These are phyloP conservation scores for Lachnellula cervina DNA, from an alignment of 2,329 filamentous ascomycete genomes.

Conservation along the genomic window DNA sequence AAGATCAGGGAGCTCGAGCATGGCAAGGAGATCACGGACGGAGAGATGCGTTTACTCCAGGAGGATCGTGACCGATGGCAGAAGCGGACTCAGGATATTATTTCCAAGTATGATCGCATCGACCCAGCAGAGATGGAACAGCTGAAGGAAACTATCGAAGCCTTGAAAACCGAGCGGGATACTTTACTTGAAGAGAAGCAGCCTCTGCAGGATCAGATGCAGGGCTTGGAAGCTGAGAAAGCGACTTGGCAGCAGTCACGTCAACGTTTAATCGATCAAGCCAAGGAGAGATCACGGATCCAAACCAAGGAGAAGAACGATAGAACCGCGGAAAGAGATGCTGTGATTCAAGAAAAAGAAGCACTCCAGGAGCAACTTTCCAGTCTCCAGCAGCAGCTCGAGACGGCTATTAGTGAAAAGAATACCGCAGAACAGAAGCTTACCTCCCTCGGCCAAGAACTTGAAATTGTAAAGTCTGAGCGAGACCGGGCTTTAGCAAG, in stretches of 20 bases:
- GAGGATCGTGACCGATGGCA: constrained; percentile 94
- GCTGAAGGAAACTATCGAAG: constrained; percentile 71
- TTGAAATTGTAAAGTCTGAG: constrained; percentile 39
- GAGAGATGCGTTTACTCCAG: constrained; percentile 82
- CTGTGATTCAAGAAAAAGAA: constrained; percentile 40
- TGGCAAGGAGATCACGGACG: constrained; percentile 59
- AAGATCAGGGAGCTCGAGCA: constrained; percentile 79
- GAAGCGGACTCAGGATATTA: constrained; percentile 89
- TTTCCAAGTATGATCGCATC: constrained; percentile 92
- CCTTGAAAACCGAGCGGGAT: constrained; percentile 61
- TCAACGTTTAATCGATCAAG: constrained; percentile 54
- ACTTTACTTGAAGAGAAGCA: constrained; percentile 33
- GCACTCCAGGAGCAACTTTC: constrained; percentile 30
- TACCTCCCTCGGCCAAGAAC: constrained; percentile 32
- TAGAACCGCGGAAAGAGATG: constrained; percentile 39
- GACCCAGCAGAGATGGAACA: constrained; percentile 90
- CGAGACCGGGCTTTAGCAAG: constrained; percentile 39
- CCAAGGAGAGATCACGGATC: constrained; percentile 55
- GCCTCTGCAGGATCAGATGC: constrained; percentile 49
- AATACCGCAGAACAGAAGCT: constrained; percentile 34
- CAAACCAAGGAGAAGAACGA: constrained; percentile 52
- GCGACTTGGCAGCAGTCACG: constrained; percentile 48
- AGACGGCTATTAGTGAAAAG: constrained; percentile 37
- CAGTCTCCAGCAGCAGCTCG: constrained; percentile 44
- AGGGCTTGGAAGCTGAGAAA: constrained; percentile 51